phyloP scores from a whole-genome alignment of 352 stramenopile species.

The Phytopythium litorale region DNA sequence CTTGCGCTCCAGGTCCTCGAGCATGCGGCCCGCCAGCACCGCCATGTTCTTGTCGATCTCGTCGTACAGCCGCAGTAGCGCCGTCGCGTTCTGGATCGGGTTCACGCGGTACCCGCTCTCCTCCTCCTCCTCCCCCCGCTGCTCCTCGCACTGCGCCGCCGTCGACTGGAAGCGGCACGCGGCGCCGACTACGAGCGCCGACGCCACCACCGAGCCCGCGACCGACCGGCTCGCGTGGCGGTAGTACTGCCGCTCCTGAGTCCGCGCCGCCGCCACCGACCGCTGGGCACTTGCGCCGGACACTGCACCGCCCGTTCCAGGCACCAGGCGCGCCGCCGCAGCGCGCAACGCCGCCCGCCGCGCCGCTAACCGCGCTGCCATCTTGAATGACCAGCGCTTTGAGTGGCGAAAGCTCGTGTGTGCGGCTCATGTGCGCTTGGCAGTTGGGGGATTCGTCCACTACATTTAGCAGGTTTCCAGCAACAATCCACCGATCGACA shows the following conservation, averaged over 20 bases:
- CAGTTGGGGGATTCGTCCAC: too few species aligned
- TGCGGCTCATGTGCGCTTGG: too few species aligned
- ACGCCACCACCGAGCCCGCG: slow-evolving; percentile 2
- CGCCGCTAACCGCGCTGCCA: slow-evolving; percentile 1
- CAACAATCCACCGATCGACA: too few species aligned
- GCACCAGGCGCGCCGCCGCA: not conserved
- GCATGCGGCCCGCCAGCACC: slow-evolving; percentile 63
- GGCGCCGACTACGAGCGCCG: slow-evolving; percentile 2
- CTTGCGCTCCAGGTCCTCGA: slow-evolving; percentile 55
- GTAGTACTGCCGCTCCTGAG: not conserved
- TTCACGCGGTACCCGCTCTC: slow-evolving; percentile 46
- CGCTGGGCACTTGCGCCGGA: not conserved
- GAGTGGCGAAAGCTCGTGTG: not conserved
- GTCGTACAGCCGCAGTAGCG: slow-evolving; percentile 70
- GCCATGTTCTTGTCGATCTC: slow-evolving; percentile 87
- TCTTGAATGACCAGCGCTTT: not conserved
- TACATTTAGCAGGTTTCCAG: too few species aligned
- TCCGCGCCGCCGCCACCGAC: not conserved
- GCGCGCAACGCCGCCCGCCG: slow-evolving; percentile 5
- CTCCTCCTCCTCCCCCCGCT: not conserved
- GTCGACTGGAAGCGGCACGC: not conserved
- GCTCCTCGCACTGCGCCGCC: slow-evolving; percentile 16
- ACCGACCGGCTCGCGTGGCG: not conserved
- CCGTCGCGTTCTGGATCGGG: slow-evolving; percentile 66
- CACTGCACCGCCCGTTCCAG: not conserved